Percentiles rank a stretch among this genome's conserved stretches.
These are phyloP conservation scores for Lachnellula arida DNA, from an alignment of 2,329 filamentous ascomycete species.

Conservation along the genomic window DNA sequence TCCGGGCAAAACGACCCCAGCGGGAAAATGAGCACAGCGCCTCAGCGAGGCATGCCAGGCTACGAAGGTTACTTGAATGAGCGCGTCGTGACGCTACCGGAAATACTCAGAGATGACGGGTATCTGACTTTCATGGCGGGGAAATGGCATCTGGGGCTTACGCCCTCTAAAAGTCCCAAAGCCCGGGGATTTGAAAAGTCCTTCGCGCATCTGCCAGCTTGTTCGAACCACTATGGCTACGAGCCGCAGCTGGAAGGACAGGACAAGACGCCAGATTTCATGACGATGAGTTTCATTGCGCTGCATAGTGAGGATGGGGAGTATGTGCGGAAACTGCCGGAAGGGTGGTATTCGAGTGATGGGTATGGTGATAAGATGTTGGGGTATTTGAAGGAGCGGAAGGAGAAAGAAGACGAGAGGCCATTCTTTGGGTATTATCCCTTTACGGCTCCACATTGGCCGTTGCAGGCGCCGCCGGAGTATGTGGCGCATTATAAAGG, in stretches of 20 bases:
- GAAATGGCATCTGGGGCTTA: slow-evolving; percentile 53
- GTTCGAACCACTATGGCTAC: slow-evolving; percentile 40
- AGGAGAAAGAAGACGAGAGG: slow-evolving; percentile 17
- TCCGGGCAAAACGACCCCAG: slow-evolving; percentile 16
- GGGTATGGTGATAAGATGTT: slow-evolving; percentile 8
- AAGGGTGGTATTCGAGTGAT: slow-evolving; percentile 11
- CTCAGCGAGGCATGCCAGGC: slow-evolving; percentile 44
- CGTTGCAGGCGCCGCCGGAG: slow-evolving; percentile 42
- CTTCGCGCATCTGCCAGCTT: slow-evolving; percentile 50
- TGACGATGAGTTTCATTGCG: slow-evolving; percentile 36
- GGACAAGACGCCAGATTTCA: slow-evolving; percentile 33
- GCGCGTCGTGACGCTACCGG: slow-evolving; percentile 45
- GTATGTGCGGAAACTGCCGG: slow-evolving; percentile 27
- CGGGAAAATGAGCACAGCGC: slow-evolving; percentile 40
- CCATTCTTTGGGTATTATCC: slow-evolving; percentile 48
- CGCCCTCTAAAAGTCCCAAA: slow-evolving; percentile 39
- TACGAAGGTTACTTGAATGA: slow-evolving; percentile 54
- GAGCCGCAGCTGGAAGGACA: slow-evolving; percentile 31
- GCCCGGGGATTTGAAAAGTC: slow-evolving; percentile 50
- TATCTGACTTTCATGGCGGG: slow-evolving; percentile 51
- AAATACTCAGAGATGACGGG: slow-evolving; percentile 46
- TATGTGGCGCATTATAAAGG: slow-evolving; percentile 39
- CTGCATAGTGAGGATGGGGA: slow-evolving; percentile 19
- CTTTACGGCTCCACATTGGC: slow-evolving; percentile 52
- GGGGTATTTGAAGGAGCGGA: slow-evolving; percentile 9